These are phyloP conservation scores for Mycena maculata DNA, from an alignment of 768 basidiomycete species.

Conservation along the genomic window DNA sequence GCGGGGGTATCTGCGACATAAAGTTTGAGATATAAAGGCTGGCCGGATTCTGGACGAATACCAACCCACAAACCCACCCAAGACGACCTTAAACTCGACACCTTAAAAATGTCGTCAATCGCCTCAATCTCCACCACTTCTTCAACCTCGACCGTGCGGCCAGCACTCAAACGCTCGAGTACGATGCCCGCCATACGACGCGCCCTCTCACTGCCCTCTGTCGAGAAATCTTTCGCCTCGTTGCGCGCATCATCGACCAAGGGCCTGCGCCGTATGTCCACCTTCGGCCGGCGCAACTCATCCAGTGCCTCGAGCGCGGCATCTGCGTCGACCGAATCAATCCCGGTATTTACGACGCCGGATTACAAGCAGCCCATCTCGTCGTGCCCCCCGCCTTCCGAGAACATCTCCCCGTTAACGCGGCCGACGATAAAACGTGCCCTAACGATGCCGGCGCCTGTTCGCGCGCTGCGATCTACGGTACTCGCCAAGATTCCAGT, in stretches of 20 bases:
- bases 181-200: conserved; percentile 20
- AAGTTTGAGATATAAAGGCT: conserved; percentile 20
- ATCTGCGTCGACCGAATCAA: conserved; percentile 9
- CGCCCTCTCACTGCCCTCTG: neutral
- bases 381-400: neutral
- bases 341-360: conserved; percentile 18
- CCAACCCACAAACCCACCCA: no score
- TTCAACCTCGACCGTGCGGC: neutral
- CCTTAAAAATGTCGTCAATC: neutral
- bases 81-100: no score
- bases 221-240: conserved; percentile 13
- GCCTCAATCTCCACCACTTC: neutral
- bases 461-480: conserved; percentile 1
- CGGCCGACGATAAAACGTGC: conserved; percentile 4
- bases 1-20: neutral
- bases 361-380: conserved; percentile 1
- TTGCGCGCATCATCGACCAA: conserved; percentile 13
- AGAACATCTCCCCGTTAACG: conserved; percentile 9
- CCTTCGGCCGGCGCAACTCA: neutral
- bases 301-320: neutral
- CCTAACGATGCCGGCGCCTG: conserved; percentile 15
- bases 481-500: neutral
- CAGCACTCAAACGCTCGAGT: conserved; percentile 10
- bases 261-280: conserved; percentile 13
- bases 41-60: neutral